A percentile compares a stretch with the other conserved stretches of the same genome.
phyloP scores from a whole-genome alignment of 1,284 basidiomycete genomes.

The Moesziomyces globuligerus region DNA sequence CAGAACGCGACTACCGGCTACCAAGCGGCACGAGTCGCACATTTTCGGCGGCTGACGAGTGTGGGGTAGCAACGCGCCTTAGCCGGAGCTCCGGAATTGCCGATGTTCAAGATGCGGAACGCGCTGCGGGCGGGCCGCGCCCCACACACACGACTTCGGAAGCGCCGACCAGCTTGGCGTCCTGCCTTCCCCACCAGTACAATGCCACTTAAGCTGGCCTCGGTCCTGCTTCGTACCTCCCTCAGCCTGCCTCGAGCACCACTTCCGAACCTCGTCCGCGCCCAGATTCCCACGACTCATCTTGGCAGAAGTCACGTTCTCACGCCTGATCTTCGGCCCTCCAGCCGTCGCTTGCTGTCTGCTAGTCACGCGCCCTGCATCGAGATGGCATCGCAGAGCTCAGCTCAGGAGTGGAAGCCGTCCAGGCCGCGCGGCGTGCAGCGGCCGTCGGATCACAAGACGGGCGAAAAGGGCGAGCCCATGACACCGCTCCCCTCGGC shows the following conservation, averaged over 20 bases:
- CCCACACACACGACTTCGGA: conserved; percentile 1
- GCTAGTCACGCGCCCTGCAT: conserved; percentile 17
- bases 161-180: neutral
- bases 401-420: conserved; percentile 37
- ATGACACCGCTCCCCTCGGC: conserved; percentile 61
- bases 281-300: neutral
- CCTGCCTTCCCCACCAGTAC: conserved; percentile 1
- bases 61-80: conserved; percentile 12
- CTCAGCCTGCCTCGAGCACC: conserved; percentile 2
- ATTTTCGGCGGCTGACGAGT: neutral
- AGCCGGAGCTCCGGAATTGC: conserved; percentile 26
- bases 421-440: conserved; percentile 40
- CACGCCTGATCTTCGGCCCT: conserved; percentile 6
- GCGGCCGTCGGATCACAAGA: conserved; percentile 52
- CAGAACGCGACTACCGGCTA: neutral
- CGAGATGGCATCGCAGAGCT: conserved; percentile 22
- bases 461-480: conserved; percentile 51
- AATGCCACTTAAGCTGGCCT: conserved; percentile 23
- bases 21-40: neutral
- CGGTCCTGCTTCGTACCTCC: conserved; percentile 12
- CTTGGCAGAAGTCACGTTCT: conserved; percentile 3
- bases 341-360: conserved; percentile 2
- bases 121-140: neutral
- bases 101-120: conserved; percentile 7
- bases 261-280: conserved; percentile 8